Base-by-base conservation (phyloP, 257 asterid genomes). In the Craterostigma plantagineum region DNA sequence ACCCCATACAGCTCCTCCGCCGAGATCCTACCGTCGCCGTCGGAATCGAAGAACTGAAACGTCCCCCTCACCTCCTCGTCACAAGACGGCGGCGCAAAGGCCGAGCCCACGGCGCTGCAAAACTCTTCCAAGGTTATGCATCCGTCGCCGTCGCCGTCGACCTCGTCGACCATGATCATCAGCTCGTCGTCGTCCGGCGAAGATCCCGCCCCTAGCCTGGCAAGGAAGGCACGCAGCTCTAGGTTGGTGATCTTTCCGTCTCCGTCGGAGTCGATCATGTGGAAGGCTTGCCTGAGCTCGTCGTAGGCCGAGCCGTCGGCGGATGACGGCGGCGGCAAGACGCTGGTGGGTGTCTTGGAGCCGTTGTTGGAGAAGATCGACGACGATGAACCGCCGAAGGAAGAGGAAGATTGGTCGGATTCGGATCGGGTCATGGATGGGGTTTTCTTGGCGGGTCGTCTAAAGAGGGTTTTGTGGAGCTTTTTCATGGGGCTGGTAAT, bases 1-100 rank as follows among this genome's bases (percentile, higher is more conserved):
- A 63, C 91, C 47, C 48, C 55, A 40, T 40, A 64, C 10, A 85
- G 67, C 68, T 85, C 94, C 60, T 81, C 91, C 45, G 87, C 96
- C 38, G 94, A 63, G 8, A 86, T 81, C 61, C 49, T 72, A 0
- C 96, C 96, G 49, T 85, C 84, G 43, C 76, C 77, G 53, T 85
- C 91, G 18, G 82, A 49, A 39, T 85, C 96, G 43, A 85, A 85
- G 56, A 85, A 75, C 33, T 75, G 86, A 33, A 84, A 84, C 33
- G 91, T 59, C 5, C 58, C 73, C 34, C 63, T 65, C 58, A 76
- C 52, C 64, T 84, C 95, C 4, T 63, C 17, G 46, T 54, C 66
- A 23, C 74, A 65, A 0, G 71, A 33, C 51, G 80, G 67, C 52
- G 81, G 75, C 30, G 61, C 70, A 52, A 79, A 73, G 23, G 79